These are phyloP conservation scores for Flaveria robusta DNA, from an alignment of 129 eudicot species.

Conservation along the genomic window DNA sequence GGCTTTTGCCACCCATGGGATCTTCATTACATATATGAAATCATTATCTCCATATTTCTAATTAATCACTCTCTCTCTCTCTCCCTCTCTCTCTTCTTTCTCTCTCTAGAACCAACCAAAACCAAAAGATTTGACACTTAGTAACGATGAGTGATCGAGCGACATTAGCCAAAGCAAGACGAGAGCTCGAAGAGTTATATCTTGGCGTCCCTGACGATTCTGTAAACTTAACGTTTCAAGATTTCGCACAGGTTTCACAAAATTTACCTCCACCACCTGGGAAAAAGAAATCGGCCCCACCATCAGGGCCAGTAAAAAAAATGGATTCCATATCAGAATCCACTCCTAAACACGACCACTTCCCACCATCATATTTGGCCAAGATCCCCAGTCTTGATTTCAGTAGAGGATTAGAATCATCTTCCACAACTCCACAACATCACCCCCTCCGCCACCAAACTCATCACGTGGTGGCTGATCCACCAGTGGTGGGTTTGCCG, in stretches of 20 bases:
- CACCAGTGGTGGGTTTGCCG: constrained; percentile 12
- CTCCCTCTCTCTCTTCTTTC: constrained; percentile 14
- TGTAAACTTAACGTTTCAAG: constrained; percentile 76
- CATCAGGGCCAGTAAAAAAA: background rate
- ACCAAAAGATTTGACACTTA: background rate
- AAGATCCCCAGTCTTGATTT: constrained; percentile 80
- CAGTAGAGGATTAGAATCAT: constrained; percentile 55
- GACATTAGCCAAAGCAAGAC: constrained; percentile 62
- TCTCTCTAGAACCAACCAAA: background rate
- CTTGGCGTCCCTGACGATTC: constrained; percentile 78
- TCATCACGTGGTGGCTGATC: background rate
- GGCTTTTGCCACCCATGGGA: constrained; percentile 9
- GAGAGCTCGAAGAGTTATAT: constrained; percentile 73
- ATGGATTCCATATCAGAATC: constrained; percentile 44
- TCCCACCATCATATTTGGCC: constrained; percentile 37
- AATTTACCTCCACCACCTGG: constrained; percentile 18
- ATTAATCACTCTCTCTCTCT: constrained; percentile 21
- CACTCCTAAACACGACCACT: constrained; percentile 38
- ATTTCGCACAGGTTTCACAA: constrained; percentile 59
- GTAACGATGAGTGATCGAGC: constrained; percentile 37
- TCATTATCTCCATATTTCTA: constrained; percentile 13
- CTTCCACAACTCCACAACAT: constrained; percentile 22
- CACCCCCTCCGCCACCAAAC: background rate
- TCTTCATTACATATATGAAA: constrained; percentile 37
- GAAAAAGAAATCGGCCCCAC: constrained; percentile 30